Evolutionary conservation across 2,329 filamentous ascomycete species (phyloP).

Genomic region (Aspergillus hiratsukae): DNA sequence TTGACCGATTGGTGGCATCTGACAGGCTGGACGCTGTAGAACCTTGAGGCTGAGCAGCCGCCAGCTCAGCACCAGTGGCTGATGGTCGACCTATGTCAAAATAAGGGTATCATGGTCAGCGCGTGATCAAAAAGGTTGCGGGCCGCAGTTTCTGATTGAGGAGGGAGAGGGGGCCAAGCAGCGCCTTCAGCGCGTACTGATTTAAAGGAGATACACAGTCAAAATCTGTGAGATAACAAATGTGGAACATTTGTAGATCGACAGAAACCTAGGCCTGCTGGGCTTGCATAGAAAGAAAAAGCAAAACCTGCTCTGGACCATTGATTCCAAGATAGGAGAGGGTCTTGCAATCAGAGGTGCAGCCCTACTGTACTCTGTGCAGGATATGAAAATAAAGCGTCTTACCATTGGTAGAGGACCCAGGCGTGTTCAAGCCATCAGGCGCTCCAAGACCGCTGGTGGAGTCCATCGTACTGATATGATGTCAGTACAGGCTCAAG

Average conservation of each 20-base stretch:
- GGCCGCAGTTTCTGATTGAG: constrained; percentile 16
- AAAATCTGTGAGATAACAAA: constrained; percentile 2
- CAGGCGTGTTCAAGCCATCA: not conserved
- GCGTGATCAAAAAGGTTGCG: constrained; percentile 30
- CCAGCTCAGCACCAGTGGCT: constrained; percentile 24
- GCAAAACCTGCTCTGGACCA: not conserved
- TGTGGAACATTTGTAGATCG: not conserved
- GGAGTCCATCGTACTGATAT: not conserved
- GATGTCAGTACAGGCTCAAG: not conserved
- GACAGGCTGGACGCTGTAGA: not conserved
- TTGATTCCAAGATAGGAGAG: not conserved
- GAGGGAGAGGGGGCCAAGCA: not conserved
- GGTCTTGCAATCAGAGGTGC: not conserved
- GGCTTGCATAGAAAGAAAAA: not conserved
- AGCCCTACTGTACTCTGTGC: not conserved
- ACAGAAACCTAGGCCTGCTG: not conserved
- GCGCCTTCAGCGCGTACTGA: not conserved
- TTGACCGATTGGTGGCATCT: not conserved
- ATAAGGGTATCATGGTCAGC: constrained; percentile 23
- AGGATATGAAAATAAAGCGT: not conserved
- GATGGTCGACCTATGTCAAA: constrained; percentile 20
- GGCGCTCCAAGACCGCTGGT: not conserved
- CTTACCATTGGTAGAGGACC: not conserved
- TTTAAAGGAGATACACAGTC: not conserved
- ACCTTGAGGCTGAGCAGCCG: constrained; percentile 24